These are phyloP conservation scores for Pyrenophora tritici-repentis DNA, from an alignment of 2,329 filamentous ascomycete species.

Conservation along the genomic window DNA sequence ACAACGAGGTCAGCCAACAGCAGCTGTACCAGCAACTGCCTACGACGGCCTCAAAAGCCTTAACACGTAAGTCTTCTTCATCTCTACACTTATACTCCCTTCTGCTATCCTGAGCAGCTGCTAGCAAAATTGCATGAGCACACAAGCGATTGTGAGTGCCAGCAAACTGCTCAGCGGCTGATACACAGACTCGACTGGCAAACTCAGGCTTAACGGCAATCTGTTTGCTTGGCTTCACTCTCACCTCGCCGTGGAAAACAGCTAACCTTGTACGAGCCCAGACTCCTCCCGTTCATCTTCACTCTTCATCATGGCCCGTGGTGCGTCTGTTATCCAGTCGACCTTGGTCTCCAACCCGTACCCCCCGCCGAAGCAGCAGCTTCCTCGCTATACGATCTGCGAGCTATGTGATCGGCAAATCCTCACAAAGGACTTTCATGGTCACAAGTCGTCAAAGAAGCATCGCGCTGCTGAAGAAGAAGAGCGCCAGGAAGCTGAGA, in stretches of 20 bases:
- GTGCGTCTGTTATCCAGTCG: neutral
- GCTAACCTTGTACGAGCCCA: conserved; percentile 6
- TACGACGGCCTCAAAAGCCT: neutral
- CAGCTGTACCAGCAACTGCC: neutral
- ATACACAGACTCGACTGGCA: neutral
- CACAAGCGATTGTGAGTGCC: neutral
- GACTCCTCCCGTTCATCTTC: neutral
- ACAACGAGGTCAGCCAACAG: neutral
- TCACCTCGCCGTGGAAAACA: neutral
- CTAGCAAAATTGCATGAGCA: neutral
- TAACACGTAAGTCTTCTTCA: conserved; percentile 9
- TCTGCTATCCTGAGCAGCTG: neutral
- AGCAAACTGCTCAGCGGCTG: neutral
- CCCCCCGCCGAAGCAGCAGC: conserved; percentile 23
- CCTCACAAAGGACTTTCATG: conserved; percentile 37
- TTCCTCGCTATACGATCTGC: conserved; percentile 29
- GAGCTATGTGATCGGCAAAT: conserved; percentile 41
- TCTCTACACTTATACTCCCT: neutral
- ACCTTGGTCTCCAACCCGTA: conserved; percentile 33
- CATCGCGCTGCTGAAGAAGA: conserved; percentile 33
- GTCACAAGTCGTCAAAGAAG: conserved; percentile 42
- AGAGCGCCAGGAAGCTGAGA: conserved; percentile 22
- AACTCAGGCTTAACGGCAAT: neutral
- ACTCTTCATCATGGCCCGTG: conserved; percentile 16
- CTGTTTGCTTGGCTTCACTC: conserved; percentile 9